Evolutionary conservation across 2,329 filamentous ascomycete species (phyloP).

Genomic region (Pseudomassariella vexata): DNA sequence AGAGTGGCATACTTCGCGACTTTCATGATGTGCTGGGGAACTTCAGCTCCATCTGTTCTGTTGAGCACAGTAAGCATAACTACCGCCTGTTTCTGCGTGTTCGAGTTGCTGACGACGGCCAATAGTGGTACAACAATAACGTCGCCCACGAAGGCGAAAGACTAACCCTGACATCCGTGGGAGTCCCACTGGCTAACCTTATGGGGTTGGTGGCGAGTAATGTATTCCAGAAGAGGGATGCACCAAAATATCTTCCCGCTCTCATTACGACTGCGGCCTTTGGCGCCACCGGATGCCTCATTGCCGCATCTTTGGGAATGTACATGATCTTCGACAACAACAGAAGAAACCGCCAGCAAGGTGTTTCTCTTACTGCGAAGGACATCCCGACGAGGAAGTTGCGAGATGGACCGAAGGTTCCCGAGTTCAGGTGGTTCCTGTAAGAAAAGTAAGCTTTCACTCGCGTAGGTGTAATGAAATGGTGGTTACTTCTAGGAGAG

Average conservation of each 20-base stretch:
- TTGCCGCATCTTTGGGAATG: constrained; percentile 49
- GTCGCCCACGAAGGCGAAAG: constrained; percentile 70
- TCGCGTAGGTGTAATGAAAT: no score
- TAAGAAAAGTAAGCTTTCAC: no score
- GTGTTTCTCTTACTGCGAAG: constrained; percentile 45
- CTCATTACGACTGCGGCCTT: constrained; percentile 59
- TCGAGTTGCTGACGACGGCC: background rate
- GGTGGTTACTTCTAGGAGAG: no score
- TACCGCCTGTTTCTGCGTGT: no score
- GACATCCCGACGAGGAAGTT: constrained; percentile 53
- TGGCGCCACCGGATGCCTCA: constrained; percentile 51
- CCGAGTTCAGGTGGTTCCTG: constrained; percentile 54
- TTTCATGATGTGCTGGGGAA: constrained; percentile 82
- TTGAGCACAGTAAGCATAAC: constrained; percentile 30
- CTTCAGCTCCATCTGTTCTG: constrained; percentile 67
- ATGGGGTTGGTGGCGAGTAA: constrained; percentile 69
- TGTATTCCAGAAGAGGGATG: constrained; percentile 58
- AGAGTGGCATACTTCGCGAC: constrained; percentile 67
- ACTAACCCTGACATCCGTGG: constrained; percentile 63
- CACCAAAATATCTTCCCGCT: constrained; percentile 61
- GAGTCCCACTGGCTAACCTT: constrained; percentile 68
- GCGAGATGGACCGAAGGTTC: constrained; percentile 45
- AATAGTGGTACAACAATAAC: constrained; percentile 73
- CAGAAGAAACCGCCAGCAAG: constrained; percentile 50
- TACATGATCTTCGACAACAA: constrained; percentile 64